Evolutionary conservation across 495 filamentous ascomycete species (phyloP).

Genomic region (Annulohypoxylon nitens): DNA sequence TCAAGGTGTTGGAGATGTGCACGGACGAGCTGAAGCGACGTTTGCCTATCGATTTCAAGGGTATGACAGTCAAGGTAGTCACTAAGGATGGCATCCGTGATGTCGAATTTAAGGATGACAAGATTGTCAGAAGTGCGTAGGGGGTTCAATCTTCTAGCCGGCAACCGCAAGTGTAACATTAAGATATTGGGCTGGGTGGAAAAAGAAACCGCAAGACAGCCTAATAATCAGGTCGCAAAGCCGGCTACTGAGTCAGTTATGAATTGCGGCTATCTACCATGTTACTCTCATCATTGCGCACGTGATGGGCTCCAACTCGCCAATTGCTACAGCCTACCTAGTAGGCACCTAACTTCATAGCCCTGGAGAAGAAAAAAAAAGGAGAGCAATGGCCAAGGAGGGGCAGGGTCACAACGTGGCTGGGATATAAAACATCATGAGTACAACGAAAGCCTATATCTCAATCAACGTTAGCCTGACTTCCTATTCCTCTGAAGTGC

Average conservation of each 20-base stretch:
- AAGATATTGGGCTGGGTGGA: constrained; percentile 32
- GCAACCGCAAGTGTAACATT: constrained; percentile 46
- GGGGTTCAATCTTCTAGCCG: constrained; percentile 17
- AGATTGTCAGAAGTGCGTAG: constrained; percentile 75
- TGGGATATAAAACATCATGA: constrained; percentile 13
- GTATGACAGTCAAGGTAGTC: constrained; percentile 90
- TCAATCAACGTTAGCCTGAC: background rate
- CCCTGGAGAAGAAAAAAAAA: background rate
- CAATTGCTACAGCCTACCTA: background rate
- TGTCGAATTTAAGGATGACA: constrained; percentile 83
- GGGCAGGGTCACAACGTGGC: background rate
- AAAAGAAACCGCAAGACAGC: constrained; percentile 30
- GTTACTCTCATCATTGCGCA: constrained; percentile 11
- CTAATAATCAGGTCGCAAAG: constrained; percentile 36
- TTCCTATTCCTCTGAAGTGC: background rate
- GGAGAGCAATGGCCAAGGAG: constrained; percentile 12
- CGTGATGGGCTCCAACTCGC: constrained; percentile 1
- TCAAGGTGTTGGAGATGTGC: constrained; percentile 92
- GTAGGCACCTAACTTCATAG: no score
- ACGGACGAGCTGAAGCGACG: constrained; percentile 95
- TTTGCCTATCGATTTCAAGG: constrained; percentile 98
- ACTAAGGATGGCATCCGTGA: constrained; percentile 91
- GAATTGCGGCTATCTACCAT: constrained; percentile 18
- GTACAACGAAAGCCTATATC: background rate
- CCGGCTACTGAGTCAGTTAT: constrained; percentile 20